A percentile compares a stretch with the other conserved stretches of the same genome.
Conservation (phyloP, 257 asterid genomes). For the Ballota nigra region DNA sequence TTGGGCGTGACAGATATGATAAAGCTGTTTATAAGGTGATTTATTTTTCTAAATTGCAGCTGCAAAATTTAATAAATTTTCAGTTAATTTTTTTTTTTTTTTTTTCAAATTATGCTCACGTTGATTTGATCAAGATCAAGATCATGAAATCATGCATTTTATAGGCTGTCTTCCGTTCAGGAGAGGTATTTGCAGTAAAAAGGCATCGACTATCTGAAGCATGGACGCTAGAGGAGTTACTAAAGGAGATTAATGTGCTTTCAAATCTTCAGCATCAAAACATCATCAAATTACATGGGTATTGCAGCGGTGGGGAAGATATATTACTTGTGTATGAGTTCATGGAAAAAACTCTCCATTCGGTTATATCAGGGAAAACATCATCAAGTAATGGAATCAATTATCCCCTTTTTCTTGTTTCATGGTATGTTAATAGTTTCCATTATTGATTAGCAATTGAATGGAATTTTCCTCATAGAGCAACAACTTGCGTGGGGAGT, state of each 20-base stretch:
- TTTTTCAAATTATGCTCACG: too few species aligned
- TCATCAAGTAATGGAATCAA: too few species aligned
- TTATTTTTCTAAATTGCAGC: too few species aligned
- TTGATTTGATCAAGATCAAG: too few species aligned
- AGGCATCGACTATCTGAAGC: background rate
- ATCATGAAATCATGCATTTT: background rate
- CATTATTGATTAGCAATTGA: background rate
- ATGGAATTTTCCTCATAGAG: background rate
- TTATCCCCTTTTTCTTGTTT: too few species aligned
- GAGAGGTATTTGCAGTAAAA: constrained; percentile 17
- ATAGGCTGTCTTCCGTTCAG: constrained; percentile 22
- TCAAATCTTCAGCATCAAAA: constrained; percentile 21
- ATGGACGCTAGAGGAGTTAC: background rate
- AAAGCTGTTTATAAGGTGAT: background rate
- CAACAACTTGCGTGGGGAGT: background rate
- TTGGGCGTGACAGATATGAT: background rate
- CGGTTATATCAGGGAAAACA: too few species aligned
- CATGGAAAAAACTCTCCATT: constrained; percentile 11
- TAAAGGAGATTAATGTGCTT: constrained; percentile 1
- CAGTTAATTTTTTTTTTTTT: too few species aligned
- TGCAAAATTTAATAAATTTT: too few species aligned
- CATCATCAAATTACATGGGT: constrained; percentile 28
- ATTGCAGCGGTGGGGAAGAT: constrained; percentile 20
- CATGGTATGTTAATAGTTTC: too few species aligned
- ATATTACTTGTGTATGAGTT: constrained; percentile 21